These are phyloP conservation scores for Symbiodinium pilosum DNA, from an alignment of 73 alveolate species.

Conservation along the genomic window DNA sequence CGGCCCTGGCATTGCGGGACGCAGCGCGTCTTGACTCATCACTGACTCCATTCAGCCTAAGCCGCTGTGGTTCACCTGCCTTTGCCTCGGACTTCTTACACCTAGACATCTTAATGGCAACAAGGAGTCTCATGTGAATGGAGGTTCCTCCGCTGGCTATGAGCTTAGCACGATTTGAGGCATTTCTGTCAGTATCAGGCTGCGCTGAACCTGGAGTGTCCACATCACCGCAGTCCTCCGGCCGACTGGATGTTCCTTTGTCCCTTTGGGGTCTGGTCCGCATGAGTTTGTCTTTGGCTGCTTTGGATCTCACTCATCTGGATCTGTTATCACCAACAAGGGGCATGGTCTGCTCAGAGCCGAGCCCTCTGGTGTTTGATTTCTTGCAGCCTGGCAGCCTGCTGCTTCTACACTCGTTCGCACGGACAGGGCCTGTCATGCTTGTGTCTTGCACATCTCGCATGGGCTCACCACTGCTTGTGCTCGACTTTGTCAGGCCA, in stretches of 20 bases:
- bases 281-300: not conserved
- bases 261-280: not conserved
- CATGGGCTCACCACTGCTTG: not conserved
- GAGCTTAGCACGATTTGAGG: not conserved
- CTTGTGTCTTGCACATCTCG: not conserved
- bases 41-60: not conserved
- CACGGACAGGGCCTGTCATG: not conserved
- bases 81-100: not conserved
- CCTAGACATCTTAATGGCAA: not conserved
- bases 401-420: not conserved
- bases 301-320: conserved; percentile 4
- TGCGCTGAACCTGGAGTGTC: not conserved
- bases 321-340: not conserved
- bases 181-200: not conserved
- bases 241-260: not conserved
- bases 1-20: not conserved
- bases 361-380: not conserved
- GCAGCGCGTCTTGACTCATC: not conserved
- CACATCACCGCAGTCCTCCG: not conserved
- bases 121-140: conserved; percentile 5
- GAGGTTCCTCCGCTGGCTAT: not conserved
- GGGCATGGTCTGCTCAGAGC: not conserved
- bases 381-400: conserved; percentile 22
- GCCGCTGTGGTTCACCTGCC: not conserved
- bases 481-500: not conserved